Evolutionary conservation across 202 grass and related monocot species (phyloP).

Genomic region (Elaeis oleifera): DNA sequence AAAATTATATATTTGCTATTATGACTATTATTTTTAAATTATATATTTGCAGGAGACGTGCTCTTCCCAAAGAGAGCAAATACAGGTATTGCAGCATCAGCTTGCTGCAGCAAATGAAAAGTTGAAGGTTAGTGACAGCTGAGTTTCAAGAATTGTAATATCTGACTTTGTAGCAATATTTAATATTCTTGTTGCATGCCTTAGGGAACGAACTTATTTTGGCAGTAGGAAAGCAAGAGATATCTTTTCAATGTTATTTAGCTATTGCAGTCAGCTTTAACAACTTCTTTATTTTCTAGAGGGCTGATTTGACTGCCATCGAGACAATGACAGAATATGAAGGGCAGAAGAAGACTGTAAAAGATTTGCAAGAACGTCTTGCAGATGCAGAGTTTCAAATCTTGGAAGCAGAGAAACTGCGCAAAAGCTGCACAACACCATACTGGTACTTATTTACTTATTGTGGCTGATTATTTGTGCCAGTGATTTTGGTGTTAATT

Average conservation of each 20-base stretch:
- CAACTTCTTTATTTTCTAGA: constrained; percentile 30
- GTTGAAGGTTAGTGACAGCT: constrained; percentile 44
- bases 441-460: constrained; percentile 46
- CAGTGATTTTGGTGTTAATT: neutral
- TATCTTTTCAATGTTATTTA: neutral
- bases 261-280: neutral
- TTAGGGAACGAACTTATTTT: too few relatives aligned
- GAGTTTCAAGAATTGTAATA: too few relatives aligned
- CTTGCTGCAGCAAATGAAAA: constrained; percentile 59
- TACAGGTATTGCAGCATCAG: constrained; percentile 44
- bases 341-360: constrained; percentile 54
- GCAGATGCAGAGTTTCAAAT: constrained; percentile 68
- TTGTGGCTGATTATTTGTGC: neutral
- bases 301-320: constrained; percentile 59
- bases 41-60: constrained; percentile 38
- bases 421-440: constrained; percentile 90
- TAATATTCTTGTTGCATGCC: too few relatives aligned
- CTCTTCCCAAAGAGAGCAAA: constrained; percentile 44
- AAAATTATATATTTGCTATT: constrained; percentile 8
- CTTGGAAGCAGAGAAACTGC: constrained; percentile 70
- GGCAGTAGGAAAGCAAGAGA: too few relatives aligned
- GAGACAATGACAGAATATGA: constrained; percentile 60
- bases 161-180: too few relatives aligned
- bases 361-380: constrained; percentile 62
- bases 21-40: constrained; percentile 2